Base-by-base conservation (phyloP, 176 grass and related monocot species). In the Ananas comosus region DNA sequence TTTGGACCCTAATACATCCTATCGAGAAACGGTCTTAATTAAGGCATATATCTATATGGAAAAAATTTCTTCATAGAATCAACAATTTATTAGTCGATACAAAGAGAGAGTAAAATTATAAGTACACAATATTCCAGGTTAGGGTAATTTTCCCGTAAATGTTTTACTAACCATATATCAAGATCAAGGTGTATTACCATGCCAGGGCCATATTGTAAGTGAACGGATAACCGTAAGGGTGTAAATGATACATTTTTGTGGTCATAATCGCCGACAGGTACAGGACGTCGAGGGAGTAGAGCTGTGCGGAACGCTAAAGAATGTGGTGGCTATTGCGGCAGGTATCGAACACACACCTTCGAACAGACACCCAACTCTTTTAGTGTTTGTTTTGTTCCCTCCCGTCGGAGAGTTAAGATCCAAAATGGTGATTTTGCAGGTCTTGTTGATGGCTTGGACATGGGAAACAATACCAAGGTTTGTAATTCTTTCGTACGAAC, bases 381-480 rank as follows among this genome's bases (percentile, higher is more conserved):
- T 0, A 75, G 19, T 83, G 11, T 2, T 65, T 48, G 33, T 65
- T 68, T 52, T n/a, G 48, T 65, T 71, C 80, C 2, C 63, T 73
- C 73, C 23, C 57, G 67, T 81, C 27, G 23, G 64, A 64, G 72
- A 29, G 14, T 50, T 84, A 53, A 71, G 13, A 9, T 73, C 11
- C 33, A 66, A 7, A 1, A 58, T 48, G 23, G 75, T 58, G 22
- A 75, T 9, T 42, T 82, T 89, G 47, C 72, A 91, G 92, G 92
- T 53, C 81, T 96, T 85, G 86, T 96, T 61, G 93, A 96, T 77
- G 93, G 93, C 68, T 83, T 96, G 84, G 86, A 87, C 64, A 96
- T 96, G 89, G 93, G 93, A 85, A 92, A 92, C 65, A 96, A 96
- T 79, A 96, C 93, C 51, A 96, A 96, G 93, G 93, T 92, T 73